Conservation (phyloP, 306 rosid species). For the Parietaria judaica region DNA sequence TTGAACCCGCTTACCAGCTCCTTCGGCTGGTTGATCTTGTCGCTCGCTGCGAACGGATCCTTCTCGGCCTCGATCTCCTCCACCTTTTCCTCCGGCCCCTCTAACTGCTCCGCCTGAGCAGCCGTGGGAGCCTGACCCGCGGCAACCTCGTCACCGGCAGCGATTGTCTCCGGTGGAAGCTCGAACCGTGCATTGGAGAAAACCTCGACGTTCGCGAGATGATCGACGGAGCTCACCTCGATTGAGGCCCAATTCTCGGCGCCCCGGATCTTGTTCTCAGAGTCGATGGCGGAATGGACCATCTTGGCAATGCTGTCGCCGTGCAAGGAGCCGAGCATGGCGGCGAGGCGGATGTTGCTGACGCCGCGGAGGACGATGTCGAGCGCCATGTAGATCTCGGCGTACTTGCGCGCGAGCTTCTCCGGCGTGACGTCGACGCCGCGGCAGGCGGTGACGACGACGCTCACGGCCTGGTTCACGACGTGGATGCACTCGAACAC, state of each 20-base stretch:
- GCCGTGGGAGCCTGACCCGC: conserved; percentile 50
- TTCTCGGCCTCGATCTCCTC: conserved; percentile 53
- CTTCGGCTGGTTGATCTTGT: conserved; percentile 67
- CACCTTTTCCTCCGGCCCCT: conserved; percentile 35
- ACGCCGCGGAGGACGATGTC: conserved; percentile 89
- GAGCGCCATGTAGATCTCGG: conserved; percentile 93
- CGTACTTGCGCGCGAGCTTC: conserved; percentile 77
- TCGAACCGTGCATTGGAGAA: conserved; percentile 52
- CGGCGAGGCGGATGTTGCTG: conserved; percentile 84
- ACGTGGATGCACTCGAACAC: conserved; percentile 86
- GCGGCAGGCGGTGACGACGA: conserved; percentile 77
- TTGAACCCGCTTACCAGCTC: conserved; percentile 76
- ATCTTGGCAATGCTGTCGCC: conserved; percentile 86
- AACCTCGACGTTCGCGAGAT: conserved; percentile 48
- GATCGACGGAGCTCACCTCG: conserved; percentile 67
- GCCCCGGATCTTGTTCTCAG: conserved; percentile 85
- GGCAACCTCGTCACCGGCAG: conserved; percentile 70
- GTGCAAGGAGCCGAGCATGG: conserved; percentile 86
- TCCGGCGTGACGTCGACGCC: conserved; percentile 92
- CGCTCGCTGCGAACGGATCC: conserved; percentile 93
- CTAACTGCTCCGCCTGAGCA: conserved; percentile 43
- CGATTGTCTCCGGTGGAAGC: conserved; percentile 68
- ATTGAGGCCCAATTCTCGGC: conserved; percentile 51
- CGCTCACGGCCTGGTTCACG: conserved; percentile 90
- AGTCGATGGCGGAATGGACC: conserved; percentile 80